Percentiles rank a stretch among this genome's conserved stretches.
phyloP scores from a whole-genome alignment of 148 eudicot species.

The Amaranthus palmeri region DNA sequence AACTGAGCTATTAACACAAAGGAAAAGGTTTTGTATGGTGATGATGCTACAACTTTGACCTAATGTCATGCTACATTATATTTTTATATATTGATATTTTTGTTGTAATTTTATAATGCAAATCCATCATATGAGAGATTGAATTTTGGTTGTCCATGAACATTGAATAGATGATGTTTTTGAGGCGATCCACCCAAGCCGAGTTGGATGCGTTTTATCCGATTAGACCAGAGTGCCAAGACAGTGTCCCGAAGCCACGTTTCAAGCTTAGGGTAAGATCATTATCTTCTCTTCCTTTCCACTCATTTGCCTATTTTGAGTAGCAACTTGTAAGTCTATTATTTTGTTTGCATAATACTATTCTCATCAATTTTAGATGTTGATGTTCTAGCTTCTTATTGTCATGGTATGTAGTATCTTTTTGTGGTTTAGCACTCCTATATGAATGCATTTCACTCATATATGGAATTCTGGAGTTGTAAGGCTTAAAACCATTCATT shows the following conservation, averaged over 20 bases:
- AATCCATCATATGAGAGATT: background rate
- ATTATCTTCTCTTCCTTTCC: background rate
- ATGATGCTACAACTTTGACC: background rate
- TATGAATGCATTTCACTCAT: background rate
- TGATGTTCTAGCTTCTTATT: background rate
- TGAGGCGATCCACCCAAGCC: conserved; percentile 44
- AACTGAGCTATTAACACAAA: background rate
- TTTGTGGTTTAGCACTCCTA: background rate
- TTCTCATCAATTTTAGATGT: background rate
- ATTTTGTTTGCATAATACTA: background rate
- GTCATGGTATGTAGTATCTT: background rate
- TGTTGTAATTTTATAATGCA: background rate
- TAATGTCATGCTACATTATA: background rate
- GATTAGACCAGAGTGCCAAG: conserved; percentile 69
- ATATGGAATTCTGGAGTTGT: background rate
- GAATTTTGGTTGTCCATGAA: conserved; percentile 8
- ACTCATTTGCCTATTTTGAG: conserved; percentile 2
- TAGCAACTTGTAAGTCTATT: background rate
- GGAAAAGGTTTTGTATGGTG: background rate
- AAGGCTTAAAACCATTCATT: background rate
- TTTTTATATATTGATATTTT: background rate
- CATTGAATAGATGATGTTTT: conserved; percentile 25
- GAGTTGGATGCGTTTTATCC: conserved; percentile 65
- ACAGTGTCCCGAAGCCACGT: conserved; percentile 59
- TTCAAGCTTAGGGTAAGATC: conserved; percentile 77